These are phyloP conservation scores for Parafenestella ontariensis DNA, from an alignment of 2,329 filamentous ascomycete genomes.

Conservation along the genomic window DNA sequence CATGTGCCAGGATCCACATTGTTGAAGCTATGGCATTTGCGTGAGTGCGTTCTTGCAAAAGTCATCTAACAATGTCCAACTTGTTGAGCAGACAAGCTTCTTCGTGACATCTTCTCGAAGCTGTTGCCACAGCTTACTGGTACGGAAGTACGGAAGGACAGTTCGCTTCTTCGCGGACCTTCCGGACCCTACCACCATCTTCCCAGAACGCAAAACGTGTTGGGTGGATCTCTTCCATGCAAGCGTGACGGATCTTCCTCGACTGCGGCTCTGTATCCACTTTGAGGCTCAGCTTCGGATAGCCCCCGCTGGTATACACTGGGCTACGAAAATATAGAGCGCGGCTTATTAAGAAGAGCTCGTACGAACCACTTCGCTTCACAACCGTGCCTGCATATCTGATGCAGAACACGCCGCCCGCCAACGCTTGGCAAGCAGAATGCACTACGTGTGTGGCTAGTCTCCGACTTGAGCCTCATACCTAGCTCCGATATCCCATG, in stretches of 20 bases:
- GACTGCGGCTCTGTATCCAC: conserved; percentile 14
- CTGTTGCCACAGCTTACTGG: conserved; percentile 11
- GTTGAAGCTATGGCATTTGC: conserved; percentile 9
- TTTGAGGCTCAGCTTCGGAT: conserved; percentile 18
- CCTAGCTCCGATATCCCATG: neutral
- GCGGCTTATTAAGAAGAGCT: conserved; percentile 12
- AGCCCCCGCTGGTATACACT: conserved; percentile 18
- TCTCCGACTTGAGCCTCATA: neutral
- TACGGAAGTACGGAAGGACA: neutral
- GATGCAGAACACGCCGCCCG: conserved; percentile 4
- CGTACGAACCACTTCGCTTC: conserved; percentile 17
- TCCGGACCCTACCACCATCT: neutral
- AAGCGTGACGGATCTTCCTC: conserved; percentile 30
- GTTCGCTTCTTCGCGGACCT: neutral
- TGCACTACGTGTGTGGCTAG: neutral
- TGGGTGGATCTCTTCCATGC: conserved; percentile 28
- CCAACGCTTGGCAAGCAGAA: conserved; percentile 1
- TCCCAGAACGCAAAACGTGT: conserved; percentile 24
- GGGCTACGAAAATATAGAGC: conserved; percentile 4
- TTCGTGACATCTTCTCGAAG: conserved; percentile 6
- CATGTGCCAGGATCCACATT: conserved; percentile 14
- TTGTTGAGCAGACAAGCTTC: conserved; percentile 16
- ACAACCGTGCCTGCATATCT: neutral
- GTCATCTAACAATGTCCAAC: conserved; percentile 3
- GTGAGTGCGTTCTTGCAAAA: conserved; percentile 12